These are phyloP conservation scores for Endocarpon pusillum DNA, from an alignment of 495 filamentous ascomycete species.

Conservation along the genomic window DNA sequence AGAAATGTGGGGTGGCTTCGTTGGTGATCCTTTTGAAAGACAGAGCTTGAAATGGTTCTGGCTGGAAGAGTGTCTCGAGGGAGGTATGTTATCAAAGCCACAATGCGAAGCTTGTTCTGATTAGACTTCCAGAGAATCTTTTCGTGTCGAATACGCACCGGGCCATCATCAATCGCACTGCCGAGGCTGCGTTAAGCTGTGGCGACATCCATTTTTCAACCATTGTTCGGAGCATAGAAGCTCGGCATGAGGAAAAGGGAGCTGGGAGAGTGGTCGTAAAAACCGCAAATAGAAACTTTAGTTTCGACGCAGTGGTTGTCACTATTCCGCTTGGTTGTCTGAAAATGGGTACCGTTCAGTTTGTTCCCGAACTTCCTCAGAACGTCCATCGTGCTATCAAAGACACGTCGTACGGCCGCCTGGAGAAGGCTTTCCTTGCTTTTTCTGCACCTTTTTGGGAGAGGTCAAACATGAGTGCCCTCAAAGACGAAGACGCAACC, in stretches of 20 bases:
- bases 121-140: conserved; percentile 47
- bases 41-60: conserved; percentile 89
- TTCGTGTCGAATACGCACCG: conserved; percentile 80
- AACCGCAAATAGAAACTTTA: conserved; percentile 27
- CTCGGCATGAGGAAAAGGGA: too few relatives aligned
- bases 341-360: conserved; percentile 55
- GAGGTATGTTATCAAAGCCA: conserved; percentile 40
- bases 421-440: conserved; percentile 85
- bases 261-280: too few relatives aligned
- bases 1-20: conserved; percentile 74
- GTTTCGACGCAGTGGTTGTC: conserved; percentile 74
- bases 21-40: conserved; percentile 55
- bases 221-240: too few relatives aligned
- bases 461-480: neutral
- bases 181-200: conserved; percentile 40
- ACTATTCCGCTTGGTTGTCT: conserved; percentile 83
- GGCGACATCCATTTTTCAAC: conserved; percentile 49
- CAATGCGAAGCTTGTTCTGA: neutral
- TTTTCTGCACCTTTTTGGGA: conserved; percentile 63
- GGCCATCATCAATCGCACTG: conserved; percentile 51
- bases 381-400: conserved; percentile 54
- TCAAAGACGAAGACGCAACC: neutral
- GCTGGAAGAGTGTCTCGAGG: conserved; percentile 88
- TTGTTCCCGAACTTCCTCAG: conserved; percentile 50
- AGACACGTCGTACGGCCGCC: conserved; percentile 65